Evolutionary conservation across 2,329 filamentous ascomycete genomes (phyloP), one percentile per base, ranked within the genome.

Genomic region (Emericellopsis cladophorae): DNA sequence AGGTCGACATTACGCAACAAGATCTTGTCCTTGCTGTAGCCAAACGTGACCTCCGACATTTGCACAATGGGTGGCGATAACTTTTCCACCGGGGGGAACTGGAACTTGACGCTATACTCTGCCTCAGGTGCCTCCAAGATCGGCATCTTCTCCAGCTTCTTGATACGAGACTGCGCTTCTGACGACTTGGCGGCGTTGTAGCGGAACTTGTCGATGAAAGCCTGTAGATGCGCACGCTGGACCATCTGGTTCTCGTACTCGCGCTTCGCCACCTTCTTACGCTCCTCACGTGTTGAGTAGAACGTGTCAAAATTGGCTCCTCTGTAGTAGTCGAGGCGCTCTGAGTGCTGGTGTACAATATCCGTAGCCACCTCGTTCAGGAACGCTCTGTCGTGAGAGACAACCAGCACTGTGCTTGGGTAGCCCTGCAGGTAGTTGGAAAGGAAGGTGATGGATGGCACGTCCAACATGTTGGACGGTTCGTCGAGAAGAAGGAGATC

Each of bases 401-500:
- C 92, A 41, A 98, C 90, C 12, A 98, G 72, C 23, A 98, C 80
- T 2, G 92, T 96, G 62, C 87, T 95, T 32, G 90, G 90, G 57
- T 98, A 98, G 38, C 70, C 72, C 61, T 95, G 89, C 8, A 98
- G 81, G 58, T 98, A 98, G 55, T 89, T 90, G 37, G 90, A 84
- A 59, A 98, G 75, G 76, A 96, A 98, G 42, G 92, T 93, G 57
- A 98, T 96, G 21, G 92, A 96, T n/a, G 92, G 92, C 43, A 98
- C 92, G 65, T 96, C 92, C 86, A 98, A 88, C 90, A 96, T 96
- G 79, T 96, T 96, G 42, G 90, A 96, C 66, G 92, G 92, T 79
- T 98, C 92, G 69, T 98, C 92, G 51, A 98, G 87, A 59, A 98
- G 74, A 44, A 98, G 67, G 40, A 98, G 70, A 64, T 98, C 92